A percentile compares a stretch with the other conserved stretches of the same genome.
Conservation (phyloP, 306 rosid genomes). For the Cicer cuneatum region DNA sequence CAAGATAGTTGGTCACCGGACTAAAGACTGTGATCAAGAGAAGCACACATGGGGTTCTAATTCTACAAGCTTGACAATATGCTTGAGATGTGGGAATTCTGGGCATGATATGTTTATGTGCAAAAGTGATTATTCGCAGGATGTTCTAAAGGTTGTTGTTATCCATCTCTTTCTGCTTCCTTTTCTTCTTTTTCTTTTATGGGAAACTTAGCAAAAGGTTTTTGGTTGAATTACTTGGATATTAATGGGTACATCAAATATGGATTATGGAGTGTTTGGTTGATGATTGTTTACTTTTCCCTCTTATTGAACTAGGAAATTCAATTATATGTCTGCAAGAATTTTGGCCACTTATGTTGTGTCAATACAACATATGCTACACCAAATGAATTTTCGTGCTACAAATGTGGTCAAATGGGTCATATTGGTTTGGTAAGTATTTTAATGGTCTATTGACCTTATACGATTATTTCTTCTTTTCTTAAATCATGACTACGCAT, state of each 20-base stretch:
- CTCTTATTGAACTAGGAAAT: conserved; percentile 56
- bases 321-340: conserved; percentile 78
- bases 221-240: no score
- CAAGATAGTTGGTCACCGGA: conserved; percentile 72
- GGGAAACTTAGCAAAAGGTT: no score
- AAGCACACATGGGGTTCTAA: no score
- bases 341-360: conserved; percentile 81
- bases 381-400: conserved; percentile 44
- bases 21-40: conserved; percentile 83
- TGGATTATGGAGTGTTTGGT: no score
- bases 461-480: neutral
- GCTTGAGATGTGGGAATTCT: conserved; percentile 79
- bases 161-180: conserved; percentile 6
- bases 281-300: neutral
- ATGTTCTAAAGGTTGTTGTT: conserved; percentile 74
- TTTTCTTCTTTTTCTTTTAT: neutral
- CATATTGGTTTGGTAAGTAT: conserved; percentile 85
- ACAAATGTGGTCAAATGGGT: conserved; percentile 76
- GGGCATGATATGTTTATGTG: conserved; percentile 87
- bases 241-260: no score
- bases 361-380: conserved; percentile 46
- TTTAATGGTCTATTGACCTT: conserved; percentile 6
- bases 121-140: conserved; percentile 54
- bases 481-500: neutral
- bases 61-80: conserved; percentile 46